Evolutionary conservation across 2,329 filamentous ascomycete genomes (phyloP).

Genomic region (Fusarium domesticum): DNA sequence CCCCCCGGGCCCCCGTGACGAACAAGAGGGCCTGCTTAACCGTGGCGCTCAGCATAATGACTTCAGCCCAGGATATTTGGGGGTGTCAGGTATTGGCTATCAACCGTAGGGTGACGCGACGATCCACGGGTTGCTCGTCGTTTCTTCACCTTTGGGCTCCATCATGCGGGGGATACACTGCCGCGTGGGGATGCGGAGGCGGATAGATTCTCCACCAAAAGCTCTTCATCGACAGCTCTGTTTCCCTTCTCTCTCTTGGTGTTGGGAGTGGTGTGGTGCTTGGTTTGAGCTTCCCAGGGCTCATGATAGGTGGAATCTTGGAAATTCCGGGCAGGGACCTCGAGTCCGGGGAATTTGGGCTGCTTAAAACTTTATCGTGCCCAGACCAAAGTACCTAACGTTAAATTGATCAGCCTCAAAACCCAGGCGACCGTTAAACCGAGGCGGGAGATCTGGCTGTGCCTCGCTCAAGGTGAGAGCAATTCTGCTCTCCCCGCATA

Average conservation of each 20-base stretch:
- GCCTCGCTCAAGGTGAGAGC: slow-evolving; percentile 12
- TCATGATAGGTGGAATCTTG: slow-evolving; percentile 23
- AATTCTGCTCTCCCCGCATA: slow-evolving; percentile 11
- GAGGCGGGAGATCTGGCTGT: slow-evolving; percentile 12
- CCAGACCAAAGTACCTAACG: slow-evolving; percentile 10
- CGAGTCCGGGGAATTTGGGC: slow-evolving; percentile 5
- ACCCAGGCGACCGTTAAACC: slow-evolving; percentile 14
- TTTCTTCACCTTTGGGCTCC: not conserved
- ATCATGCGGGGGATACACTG: slow-evolving; percentile 22
- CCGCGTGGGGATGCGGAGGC: slow-evolving; percentile 23
- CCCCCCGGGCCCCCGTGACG: slow-evolving; percentile 2
- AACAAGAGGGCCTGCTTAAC: slow-evolving; percentile 3
- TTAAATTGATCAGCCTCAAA: slow-evolving; percentile 20
- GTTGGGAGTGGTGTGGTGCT: slow-evolving; percentile 5
- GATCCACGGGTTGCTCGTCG: no score
- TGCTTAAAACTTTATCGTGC: slow-evolving; percentile 15
- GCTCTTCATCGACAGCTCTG: slow-evolving; percentile 7
- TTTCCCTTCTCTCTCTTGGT: slow-evolving; percentile 3
- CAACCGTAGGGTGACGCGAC: not conserved
- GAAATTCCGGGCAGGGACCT: slow-evolving; percentile 14
- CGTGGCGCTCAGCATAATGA: not conserved
- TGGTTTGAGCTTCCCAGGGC: not conserved
- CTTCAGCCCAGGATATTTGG: slow-evolving; percentile 11
- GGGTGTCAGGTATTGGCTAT: slow-evolving; percentile 12
- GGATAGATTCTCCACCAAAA: slow-evolving; percentile 22